Percentiles rank a stretch among this genome's conserved stretches.
These are phyloP conservation scores for Vitis amurensis DNA, from an alignment of 164 flowering plant genomes.

Conservation along the genomic window DNA sequence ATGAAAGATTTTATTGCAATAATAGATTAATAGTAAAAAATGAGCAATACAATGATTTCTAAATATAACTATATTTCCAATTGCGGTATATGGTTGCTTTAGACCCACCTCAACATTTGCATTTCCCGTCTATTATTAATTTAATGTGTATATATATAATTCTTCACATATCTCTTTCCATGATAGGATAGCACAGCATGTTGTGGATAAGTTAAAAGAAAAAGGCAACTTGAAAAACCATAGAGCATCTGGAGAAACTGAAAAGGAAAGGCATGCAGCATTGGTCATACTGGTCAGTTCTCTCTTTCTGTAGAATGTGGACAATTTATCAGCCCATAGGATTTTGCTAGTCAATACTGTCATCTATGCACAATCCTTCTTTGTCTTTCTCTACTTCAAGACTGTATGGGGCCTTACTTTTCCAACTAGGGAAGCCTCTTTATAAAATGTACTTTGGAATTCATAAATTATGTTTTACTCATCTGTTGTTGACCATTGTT, in stretches of 20 bases:
- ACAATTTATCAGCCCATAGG: not conserved
- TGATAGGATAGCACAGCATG: constrained; percentile 50
- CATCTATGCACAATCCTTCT: not conserved
- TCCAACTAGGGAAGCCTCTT: no score
- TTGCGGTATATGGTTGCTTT: no score
- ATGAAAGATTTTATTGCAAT: no score
- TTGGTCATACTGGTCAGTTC: constrained; percentile 61
- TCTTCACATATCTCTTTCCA: constrained; percentile 3
- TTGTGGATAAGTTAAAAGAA: constrained; percentile 31
- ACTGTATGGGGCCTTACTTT: no score
- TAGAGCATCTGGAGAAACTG: constrained; percentile 22
- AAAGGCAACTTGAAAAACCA: constrained; percentile 23
- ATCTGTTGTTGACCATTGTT: not conserved
- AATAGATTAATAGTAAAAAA: no score
- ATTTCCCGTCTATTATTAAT: no score
- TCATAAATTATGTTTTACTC: no score
- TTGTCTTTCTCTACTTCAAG: no score
- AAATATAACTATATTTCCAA: no score
- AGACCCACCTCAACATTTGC: no score
- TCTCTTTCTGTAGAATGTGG: not conserved
- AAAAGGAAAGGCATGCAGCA: constrained; percentile 47
- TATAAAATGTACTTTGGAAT: not conserved
- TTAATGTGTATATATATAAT: not conserved
- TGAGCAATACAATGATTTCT: no score
- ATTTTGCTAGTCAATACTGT: not conserved